Base-by-base conservation (phyloP, 164 flowering plant species). In the Dillenia turbinata region DNA sequence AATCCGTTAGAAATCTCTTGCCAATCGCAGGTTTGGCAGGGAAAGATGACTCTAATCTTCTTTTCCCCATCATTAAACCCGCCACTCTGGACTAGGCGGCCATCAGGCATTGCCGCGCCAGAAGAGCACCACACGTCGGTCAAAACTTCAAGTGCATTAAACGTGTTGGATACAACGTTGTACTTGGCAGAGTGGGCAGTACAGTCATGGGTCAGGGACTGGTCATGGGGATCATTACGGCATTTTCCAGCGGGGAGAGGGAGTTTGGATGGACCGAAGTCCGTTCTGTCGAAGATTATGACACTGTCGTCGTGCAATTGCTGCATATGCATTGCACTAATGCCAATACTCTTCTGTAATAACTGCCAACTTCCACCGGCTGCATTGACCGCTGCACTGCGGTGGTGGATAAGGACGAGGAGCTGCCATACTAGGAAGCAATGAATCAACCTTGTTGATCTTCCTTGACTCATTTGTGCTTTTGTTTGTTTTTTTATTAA, bases 261-360 rank as follows among this genome's bases (percentile, higher is more conserved):
- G 45, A 93, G 59, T 62, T 93, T 89, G 0, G 98, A 93, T 0
- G 0, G n/a, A 47, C 97, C 96, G 59, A 84, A 90, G 60, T 87
- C 90, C 0, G 96, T 89, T 0, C 98, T 81, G 69, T 93, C 98
- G 70, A 76, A 88, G 49, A 93, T 85, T 59, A 87, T 54, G 55
- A 90, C 96, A 6, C 88, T 87, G 74, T 90, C 93, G 62, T 80
- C 85, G 76, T 77, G 33, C 44, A 93, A 85, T 48, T 90, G 85
- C 46, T 87, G 96, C 97, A 90, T 90, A 88, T 93, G 98, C 98
- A 93, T 89, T 64, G 95, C 85, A 0, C 82, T 61, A 8, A 89
- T 69, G 50, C 98, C 98, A 15, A 86, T 78, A 79, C 62, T 77
- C 11, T 61, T 33, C 14, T 77, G 86, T 3, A 89, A 69, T 54